Percentiles rank a stretch among this genome's conserved stretches.
phyloP scores from a whole-genome alignment of 257 asterid species.

The Jacaranda mimosifolia region DNA sequence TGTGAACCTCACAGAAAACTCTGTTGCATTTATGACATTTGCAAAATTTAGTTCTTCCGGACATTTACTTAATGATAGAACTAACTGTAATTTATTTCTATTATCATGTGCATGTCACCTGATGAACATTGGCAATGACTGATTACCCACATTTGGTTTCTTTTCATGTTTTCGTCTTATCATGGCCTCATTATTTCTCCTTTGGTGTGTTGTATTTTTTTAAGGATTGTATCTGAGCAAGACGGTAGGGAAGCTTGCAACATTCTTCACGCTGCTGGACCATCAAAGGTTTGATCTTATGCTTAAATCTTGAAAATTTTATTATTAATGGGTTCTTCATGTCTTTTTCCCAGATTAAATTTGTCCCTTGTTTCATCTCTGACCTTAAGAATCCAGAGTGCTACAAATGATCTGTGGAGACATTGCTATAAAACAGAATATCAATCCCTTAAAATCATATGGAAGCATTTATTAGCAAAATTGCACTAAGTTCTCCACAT shows the following conservation, averaged over 20 bases:
- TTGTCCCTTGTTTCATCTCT: constrained; percentile 6
- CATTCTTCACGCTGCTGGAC: constrained; percentile 95
- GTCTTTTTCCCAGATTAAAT: constrained; percentile 9
- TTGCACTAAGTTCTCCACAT: constrained; percentile 4
- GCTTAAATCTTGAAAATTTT: constrained; percentile 31
- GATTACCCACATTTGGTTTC: constrained; percentile 9
- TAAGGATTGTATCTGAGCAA: constrained; percentile 85
- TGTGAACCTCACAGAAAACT: neutral
- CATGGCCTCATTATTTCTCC: constrained; percentile 5
- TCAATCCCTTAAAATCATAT: constrained; percentile 1
- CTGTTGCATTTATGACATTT: neutral
- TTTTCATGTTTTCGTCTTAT: constrained; percentile 3
- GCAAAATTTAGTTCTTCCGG: neutral
- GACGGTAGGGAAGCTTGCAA: constrained; percentile 97
- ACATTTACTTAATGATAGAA: constrained; percentile 6
- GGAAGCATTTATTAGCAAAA: constrained; percentile 18
- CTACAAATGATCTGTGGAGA: neutral
- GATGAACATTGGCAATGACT: constrained; percentile 1
- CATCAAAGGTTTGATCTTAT: constrained; percentile 74
- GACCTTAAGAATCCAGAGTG: constrained; percentile 6
- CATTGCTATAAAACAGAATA: constrained; percentile 6
- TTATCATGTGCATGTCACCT: neutral
- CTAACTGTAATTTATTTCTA: neutral
- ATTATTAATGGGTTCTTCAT: constrained; percentile 16
- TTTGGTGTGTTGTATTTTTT: constrained; percentile 28